Evolutionary conservation across 2,329 filamentous ascomycete species (phyloP).

Genomic region (Diaporthe caulivora): DNA sequence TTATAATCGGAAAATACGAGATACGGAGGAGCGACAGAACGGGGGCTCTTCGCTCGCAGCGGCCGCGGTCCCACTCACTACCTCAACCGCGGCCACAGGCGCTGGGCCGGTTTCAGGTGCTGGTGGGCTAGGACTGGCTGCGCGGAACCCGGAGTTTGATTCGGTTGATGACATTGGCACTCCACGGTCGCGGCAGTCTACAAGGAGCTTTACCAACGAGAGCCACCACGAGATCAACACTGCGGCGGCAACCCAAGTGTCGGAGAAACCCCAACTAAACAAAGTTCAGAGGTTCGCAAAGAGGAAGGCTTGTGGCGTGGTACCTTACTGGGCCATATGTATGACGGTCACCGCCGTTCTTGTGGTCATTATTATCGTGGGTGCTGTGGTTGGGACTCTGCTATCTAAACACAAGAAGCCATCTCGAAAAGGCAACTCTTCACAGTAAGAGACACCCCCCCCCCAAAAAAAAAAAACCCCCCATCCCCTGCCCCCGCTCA

Average conservation of each 20-base stretch:
- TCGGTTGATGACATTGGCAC: slow-evolving; percentile 67
- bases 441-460: slow-evolving; percentile 47
- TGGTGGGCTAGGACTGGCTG: slow-evolving; percentile 71
- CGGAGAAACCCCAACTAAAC: slow-evolving; percentile 63
- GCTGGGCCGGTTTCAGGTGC: slow-evolving; percentile 69
- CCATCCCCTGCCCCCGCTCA: neutral
- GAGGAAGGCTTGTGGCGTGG: slow-evolving; percentile 68
- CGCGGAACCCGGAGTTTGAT: slow-evolving; percentile 72
- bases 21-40: slow-evolving; percentile 42
- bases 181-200: slow-evolving; percentile 63
- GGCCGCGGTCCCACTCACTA: slow-evolving; percentile 22
- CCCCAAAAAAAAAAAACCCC: too few species aligned
- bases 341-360: slow-evolving; percentile 62
- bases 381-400: slow-evolving; percentile 66
- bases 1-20: slow-evolving; percentile 66
- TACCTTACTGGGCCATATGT: slow-evolving; percentile 73
- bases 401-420: slow-evolving; percentile 50
- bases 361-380: slow-evolving; percentile 67
- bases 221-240: slow-evolving; percentile 69
- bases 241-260: slow-evolving; percentile 54
- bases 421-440: slow-evolving; percentile 41
- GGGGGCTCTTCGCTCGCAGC: slow-evolving; percentile 22
- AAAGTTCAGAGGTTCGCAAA: slow-evolving; percentile 66
- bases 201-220: slow-evolving; percentile 62
- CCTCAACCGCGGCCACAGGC: slow-evolving; percentile 56